These are phyloP conservation scores for Naganishia kalamii DNA, from an alignment of 768 basidiomycete genomes.

Conservation along the genomic window DNA sequence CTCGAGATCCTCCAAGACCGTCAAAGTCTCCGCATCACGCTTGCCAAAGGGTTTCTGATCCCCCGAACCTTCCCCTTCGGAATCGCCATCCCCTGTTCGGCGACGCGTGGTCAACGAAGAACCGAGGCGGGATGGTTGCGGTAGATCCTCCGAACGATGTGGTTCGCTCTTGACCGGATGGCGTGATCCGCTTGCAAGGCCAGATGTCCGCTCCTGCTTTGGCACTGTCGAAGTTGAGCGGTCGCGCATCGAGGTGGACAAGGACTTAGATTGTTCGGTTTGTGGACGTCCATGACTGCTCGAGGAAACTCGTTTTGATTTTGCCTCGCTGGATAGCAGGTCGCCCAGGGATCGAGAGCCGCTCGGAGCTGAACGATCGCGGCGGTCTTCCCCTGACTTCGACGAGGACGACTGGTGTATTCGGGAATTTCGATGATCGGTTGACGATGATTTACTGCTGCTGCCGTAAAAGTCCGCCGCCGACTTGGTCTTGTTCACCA, in stretches of 20 bases:
- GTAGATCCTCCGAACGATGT: not conserved
- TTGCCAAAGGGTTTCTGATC: conserved; percentile 6
- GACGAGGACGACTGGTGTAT: too few species aligned
- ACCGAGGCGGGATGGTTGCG: not conserved
- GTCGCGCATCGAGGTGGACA: not conserved
- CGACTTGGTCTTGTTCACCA: not conserved
- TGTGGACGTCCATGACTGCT: not conserved
- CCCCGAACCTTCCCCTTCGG: not conserved
- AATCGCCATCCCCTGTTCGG: not conserved
- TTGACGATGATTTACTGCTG: not conserved
- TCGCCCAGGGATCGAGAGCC: not conserved
- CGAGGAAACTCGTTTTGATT: not conserved
- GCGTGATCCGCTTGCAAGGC: not conserved
- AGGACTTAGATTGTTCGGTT: not conserved
- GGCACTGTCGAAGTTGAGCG: not conserved
- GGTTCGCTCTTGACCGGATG: not conserved
- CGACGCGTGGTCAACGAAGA: not conserved
- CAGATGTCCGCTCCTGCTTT: too few species aligned
- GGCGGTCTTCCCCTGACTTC: not conserved
- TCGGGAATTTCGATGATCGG: not conserved
- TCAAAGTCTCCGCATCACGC: conserved; percentile 39
- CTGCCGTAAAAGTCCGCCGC: not conserved
- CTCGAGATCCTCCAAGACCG: conserved; percentile 67
- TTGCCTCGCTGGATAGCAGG: not conserved
- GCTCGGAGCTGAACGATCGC: not conserved